Evolutionary conservation across 805 yeast genomes (phyloP), one percentile per base, ranked within the genome.

Genomic region (Starmerella ratchasimensis): DNA sequence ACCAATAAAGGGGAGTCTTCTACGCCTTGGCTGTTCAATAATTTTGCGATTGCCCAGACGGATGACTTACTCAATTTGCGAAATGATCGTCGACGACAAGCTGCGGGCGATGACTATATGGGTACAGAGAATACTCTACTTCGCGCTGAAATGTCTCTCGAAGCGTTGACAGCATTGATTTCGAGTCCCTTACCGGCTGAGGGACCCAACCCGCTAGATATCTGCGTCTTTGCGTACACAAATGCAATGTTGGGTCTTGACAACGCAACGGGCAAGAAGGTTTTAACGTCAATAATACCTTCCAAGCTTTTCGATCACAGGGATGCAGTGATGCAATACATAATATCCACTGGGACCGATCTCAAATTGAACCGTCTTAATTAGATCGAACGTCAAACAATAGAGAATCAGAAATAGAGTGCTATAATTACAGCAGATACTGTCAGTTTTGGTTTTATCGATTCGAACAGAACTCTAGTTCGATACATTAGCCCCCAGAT

Each of bases 141-240:
- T 15, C 42, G 40, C 21, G 48, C 42, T 4, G 23, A 34, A 8
- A 25, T 39, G 38, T 37, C 42, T 3, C 22, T 46, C 24, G 18
- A 23, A 2, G 44, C 46, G 8, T 30, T 45, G 20, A 6, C 6
- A 7, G n/a, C 24, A 8, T 33, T 17, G 14, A 22, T 40, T 4
- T 8, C 26, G 6, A 23, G 31, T 3, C 29, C 32, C 11, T 14
- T 16, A 13, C 8, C 14, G 10, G 34, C 19, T 15, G 37, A 34
- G 7, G n/a, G n/a, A n/a, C 37, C 44, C 3, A 25, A 43, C 11
- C 31, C 37, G 11, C 33, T 51, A 9, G 55, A 53, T 28, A 29
- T 53, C 14, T 24, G 45, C 16, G 42, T 49, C 11, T 49, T 41
- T 28, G 39, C 54, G 5, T 53, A 50, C 36, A 37, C 43, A 11